phyloP scores from a whole-genome alignment of 2,329 filamentous ascomycete species.

The Colletotrichum siamense region DNA sequence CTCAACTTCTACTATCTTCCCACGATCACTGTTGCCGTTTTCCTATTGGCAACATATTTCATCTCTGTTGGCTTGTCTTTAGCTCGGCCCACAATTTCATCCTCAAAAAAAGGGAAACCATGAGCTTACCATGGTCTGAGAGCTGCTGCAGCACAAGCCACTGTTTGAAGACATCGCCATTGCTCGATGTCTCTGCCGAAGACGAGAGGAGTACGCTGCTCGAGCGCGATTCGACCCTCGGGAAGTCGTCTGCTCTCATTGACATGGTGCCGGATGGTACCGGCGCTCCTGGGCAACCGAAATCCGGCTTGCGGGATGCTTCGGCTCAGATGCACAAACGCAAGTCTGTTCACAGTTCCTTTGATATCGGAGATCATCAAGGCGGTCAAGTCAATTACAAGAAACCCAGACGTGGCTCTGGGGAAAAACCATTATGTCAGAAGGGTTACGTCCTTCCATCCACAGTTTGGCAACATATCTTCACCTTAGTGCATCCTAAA shows the following conservation, averaged over 20 bases:
- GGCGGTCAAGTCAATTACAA: background rate
- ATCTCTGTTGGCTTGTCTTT: background rate
- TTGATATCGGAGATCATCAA: background rate
- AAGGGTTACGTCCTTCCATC: conserved; percentile 24
- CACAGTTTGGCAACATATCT: conserved; percentile 74
- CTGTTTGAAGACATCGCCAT: background rate
- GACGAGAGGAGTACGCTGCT: background rate
- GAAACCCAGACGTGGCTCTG: background rate
- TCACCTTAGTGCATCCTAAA: conserved; percentile 68
- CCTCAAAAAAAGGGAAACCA: background rate
- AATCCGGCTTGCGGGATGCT: background rate
- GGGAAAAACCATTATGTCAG: background rate
- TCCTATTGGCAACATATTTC: background rate
- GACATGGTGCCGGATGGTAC: background rate
- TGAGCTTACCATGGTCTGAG: background rate
- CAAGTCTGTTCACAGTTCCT: background rate
- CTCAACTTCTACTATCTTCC: background rate
- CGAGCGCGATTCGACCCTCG: background rate
- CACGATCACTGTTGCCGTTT: background rate
- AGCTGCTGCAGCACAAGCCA: background rate
- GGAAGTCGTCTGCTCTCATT: background rate
- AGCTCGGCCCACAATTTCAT: background rate
- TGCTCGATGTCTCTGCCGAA: background rate
- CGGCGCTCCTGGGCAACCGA: background rate
- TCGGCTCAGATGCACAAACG: background rate